Conservation (phyloP, 129 eudicot species). For the Arctium lappa region DNA sequence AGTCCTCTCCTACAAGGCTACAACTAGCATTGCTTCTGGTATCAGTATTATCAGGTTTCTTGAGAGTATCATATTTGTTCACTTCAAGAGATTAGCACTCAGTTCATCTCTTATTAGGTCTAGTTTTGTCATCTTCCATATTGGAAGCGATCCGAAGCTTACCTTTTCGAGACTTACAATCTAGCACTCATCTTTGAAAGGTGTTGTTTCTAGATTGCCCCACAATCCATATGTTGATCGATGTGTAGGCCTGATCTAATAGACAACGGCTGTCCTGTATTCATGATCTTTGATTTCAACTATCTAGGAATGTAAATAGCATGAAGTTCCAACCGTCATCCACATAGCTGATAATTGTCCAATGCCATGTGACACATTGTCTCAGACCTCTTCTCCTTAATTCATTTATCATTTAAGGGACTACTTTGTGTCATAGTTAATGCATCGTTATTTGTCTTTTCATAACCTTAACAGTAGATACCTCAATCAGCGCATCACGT, state of each 20-base stretch:
- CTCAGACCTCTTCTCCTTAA: neutral
- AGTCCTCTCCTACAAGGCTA: neutral
- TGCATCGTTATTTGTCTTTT: neutral
- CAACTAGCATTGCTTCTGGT: neutral
- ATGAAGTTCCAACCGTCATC: neutral
- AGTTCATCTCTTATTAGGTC: no score
- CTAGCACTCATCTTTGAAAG: neutral
- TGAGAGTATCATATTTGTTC: no score
- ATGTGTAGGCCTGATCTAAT: neutral
- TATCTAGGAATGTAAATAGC: neutral
- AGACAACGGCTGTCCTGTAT: neutral
- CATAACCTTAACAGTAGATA: slow-evolving; percentile 15
- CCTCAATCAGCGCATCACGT: slow-evolving; percentile 99
- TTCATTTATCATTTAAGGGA: neutral
- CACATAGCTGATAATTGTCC: no score
- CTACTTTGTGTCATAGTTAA: neutral
- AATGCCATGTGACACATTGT: neutral
- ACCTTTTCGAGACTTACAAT: neutral
- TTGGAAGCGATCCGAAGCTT: no score
- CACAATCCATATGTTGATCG: neutral
- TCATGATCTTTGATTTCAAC: neutral
- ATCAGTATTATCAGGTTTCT: neutral
- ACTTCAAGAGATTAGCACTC: no score
- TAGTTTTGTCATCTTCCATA: no score
- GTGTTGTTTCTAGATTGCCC: neutral